Evolutionary conservation across 225 moss, liverwort and hornwort species (phyloP).

Genomic region (Marchantia paleacea): DNA sequence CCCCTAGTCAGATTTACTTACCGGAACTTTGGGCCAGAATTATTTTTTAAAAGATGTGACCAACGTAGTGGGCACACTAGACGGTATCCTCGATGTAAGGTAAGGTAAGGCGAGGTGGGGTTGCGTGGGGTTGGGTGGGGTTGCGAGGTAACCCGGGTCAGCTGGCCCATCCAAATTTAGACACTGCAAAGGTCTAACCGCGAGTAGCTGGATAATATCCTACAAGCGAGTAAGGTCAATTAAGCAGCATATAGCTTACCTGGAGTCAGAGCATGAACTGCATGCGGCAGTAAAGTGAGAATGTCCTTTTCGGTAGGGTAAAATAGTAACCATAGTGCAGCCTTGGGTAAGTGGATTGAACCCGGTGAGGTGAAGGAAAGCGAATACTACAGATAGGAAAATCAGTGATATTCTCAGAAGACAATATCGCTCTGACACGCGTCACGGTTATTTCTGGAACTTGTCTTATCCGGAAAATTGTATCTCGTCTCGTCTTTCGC

Average conservation of each 20-base stretch:
- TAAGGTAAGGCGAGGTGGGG: neutral
- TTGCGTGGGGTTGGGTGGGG: neutral
- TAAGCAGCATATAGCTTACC: neutral
- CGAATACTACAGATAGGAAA: neutral
- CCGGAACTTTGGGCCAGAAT: neutral
- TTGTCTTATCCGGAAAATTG: neutral
- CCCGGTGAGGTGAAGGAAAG: neutral
- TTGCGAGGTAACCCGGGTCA: neutral
- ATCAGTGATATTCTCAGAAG: too few species aligned
- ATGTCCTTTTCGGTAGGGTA: neutral
- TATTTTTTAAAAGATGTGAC: too few species aligned
- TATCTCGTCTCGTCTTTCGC: neutral
- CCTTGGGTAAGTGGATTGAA: neutral
- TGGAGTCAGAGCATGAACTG: neutral
- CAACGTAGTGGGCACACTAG: neutral
- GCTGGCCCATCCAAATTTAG: conserved; percentile 2
- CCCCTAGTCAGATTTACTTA: neutral
- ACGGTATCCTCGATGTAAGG: neutral
- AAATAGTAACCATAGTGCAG: neutral
- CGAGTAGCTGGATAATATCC: neutral
- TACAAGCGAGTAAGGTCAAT: neutral
- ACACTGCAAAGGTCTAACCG: neutral
- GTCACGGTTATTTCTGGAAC: neutral
- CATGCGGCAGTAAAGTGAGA: neutral
- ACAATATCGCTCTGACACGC: neutral